Evolutionary conservation across 208 protist genomes (phyloP).

Genomic region (Leishmania amazonensis): DNA sequence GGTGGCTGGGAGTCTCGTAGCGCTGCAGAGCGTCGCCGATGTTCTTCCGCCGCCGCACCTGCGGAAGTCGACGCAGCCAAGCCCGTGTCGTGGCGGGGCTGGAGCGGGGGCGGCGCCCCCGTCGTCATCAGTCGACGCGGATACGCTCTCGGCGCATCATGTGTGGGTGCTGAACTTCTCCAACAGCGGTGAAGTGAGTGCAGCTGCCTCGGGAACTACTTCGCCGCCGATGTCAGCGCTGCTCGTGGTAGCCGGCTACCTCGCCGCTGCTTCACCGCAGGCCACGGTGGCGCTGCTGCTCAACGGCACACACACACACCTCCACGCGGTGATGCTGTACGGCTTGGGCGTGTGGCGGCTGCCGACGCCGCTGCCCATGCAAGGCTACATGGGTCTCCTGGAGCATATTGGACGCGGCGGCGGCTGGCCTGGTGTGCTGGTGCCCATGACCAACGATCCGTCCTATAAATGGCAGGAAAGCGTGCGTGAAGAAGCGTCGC

Average conservation of each 20-base stretch:
- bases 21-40: conserved; percentile 12
- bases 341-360: conserved; percentile 64
- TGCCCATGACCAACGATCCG: neutral
- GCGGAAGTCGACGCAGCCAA: neutral
- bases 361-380: conserved; percentile 37
- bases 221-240: conserved; percentile 34
- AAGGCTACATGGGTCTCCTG: conserved; percentile 37
- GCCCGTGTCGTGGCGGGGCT: neutral
- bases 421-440: conserved; percentile 54
- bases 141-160: conserved; percentile 53
- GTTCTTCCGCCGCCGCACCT: conserved; percentile 24
- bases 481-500: neutral
- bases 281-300: conserved; percentile 51
- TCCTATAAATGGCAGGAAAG: neutral
- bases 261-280: conserved; percentile 49
- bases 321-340: conserved; percentile 65
- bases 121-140: conserved; percentile 2
- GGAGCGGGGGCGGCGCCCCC: neutral
- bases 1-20: conserved; percentile 57
- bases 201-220: neutral
- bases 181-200: neutral
- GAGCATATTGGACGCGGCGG: conserved; percentile 41
- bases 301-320: conserved; percentile 52
- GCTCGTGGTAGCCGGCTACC: conserved; percentile 67
- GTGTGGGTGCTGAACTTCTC: conserved; percentile 64